These are phyloP conservation scores for Citrus inodora DNA, from an alignment of 345 rosid genomes.

Conservation along the genomic window DNA sequence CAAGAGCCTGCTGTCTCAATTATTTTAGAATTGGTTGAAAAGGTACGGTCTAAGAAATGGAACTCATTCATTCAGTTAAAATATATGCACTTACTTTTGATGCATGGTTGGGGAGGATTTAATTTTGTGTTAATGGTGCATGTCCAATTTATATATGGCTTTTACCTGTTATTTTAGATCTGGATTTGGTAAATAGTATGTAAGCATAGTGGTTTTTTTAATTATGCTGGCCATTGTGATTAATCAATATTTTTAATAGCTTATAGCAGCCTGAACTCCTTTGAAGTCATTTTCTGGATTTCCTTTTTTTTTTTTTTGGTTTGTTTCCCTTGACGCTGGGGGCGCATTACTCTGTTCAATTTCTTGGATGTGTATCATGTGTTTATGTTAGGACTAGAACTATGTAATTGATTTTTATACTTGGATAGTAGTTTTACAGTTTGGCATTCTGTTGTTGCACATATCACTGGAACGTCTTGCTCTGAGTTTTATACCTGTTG, in stretches of 20 bases:
- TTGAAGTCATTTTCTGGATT: neutral
- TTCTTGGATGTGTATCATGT: neutral
- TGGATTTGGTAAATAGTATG: too few relatives aligned
- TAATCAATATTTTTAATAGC: neutral
- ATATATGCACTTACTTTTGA: neutral
- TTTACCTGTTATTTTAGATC: neutral
- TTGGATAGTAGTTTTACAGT: neutral
- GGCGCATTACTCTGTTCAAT: neutral
- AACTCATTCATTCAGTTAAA: neutral
- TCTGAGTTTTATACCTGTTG: neutral
- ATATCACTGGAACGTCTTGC: neutral
- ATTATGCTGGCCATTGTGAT: neutral
- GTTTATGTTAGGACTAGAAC: neutral
- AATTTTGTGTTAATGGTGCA: neutral
- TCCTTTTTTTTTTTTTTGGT: too few relatives aligned
- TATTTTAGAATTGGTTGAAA: slow-evolving; percentile 68
- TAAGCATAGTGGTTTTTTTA: neutral
- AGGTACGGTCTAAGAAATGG: slow-evolving; percentile 40
- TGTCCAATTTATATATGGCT: neutral
- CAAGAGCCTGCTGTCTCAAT: slow-evolving; percentile 82
- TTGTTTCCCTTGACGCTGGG: neutral
- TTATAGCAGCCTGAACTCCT: neutral
- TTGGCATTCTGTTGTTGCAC: neutral
- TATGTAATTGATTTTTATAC: neutral
- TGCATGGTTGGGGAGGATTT: neutral